Percentiles rank a stretch among this genome's conserved stretches.
Evolutionary conservation across 352 stramenopile genomes (phyloP).

Genomic region (Globisporangium iwayamae): DNA sequence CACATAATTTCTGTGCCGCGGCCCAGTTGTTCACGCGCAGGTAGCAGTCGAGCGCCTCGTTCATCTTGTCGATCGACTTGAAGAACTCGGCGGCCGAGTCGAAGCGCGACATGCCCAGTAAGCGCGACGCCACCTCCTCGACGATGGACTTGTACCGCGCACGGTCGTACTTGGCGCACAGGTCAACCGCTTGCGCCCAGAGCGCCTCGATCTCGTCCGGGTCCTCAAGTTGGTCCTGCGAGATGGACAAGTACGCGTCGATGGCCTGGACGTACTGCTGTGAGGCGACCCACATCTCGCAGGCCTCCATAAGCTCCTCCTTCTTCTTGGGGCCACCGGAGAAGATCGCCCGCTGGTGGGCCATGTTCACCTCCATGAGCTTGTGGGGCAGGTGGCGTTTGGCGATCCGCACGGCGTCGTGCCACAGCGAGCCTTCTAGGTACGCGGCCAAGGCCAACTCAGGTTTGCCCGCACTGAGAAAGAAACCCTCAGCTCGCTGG

Average conservation of each 20-base stretch:
- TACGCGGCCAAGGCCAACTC: slow-evolving; percentile 88
- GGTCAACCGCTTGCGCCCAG: slow-evolving; percentile 86
- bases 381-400: slow-evolving; percentile 92
- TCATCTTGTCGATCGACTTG: slow-evolving; percentile 88
- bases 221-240: slow-evolving; percentile 56
- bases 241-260: slow-evolving; percentile 89
- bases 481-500: slow-evolving; percentile 85
- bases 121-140: slow-evolving; percentile 80
- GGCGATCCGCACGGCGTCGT: slow-evolving; percentile 86
- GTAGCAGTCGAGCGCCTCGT: slow-evolving; percentile 89
- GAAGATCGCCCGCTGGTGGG: slow-evolving; percentile 78
- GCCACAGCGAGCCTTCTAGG: slow-evolving; percentile 82
- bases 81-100: slow-evolving; percentile 88
- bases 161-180: slow-evolving; percentile 85
- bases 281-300: slow-evolving; percentile 84
- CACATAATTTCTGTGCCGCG: slow-evolving; percentile 70
- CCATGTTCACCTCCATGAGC: slow-evolving; percentile 88
- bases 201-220: slow-evolving; percentile 82
- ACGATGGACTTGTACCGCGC: slow-evolving; percentile 88
- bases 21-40: slow-evolving; percentile 75
- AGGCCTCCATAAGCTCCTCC: slow-evolving; percentile 81
- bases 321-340: slow-evolving; percentile 71
- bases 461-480: slow-evolving; percentile 88
- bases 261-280: slow-evolving; percentile 91
- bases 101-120: slow-evolving; percentile 82